Conservation (phyloP, 2,329 filamentous ascomycete species). For the Botrytis deweyae region DNA sequence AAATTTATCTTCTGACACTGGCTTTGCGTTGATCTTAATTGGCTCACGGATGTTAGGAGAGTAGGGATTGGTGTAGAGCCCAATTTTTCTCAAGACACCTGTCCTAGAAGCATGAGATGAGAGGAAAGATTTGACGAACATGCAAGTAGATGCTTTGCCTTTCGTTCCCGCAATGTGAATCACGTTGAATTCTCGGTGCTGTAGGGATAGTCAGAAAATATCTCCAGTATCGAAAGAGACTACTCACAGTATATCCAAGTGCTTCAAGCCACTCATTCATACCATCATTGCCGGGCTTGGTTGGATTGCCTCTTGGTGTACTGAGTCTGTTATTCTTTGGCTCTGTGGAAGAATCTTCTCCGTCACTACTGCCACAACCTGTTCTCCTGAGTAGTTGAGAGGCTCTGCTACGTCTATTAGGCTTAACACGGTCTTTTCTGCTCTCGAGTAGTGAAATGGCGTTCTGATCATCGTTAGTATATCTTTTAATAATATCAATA, state of each 20-base stretch:
- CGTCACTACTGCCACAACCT: conserved; percentile 2
- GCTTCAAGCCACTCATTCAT: conserved; percentile 19
- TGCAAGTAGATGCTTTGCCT: conserved; percentile 70
- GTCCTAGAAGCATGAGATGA: conserved; percentile 44
- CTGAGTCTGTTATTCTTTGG: neutral
- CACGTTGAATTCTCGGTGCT: conserved; percentile 39
- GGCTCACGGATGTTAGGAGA: conserved; percentile 63
- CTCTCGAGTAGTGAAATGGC: conserved; percentile 10
- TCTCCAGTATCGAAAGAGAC: neutral
- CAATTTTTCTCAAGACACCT: conserved; percentile 42
- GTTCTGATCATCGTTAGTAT: neutral
- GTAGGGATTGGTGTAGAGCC: conserved; percentile 68
- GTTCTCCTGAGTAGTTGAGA: conserved; percentile 10
- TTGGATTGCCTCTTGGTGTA: neutral
- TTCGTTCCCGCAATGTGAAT: conserved; percentile 70
- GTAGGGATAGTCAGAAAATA: neutral
- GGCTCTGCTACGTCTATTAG: neutral
- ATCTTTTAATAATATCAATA: accelerated
- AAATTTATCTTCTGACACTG: conserved; percentile 58
- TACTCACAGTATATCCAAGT: conserved; percentile 14
- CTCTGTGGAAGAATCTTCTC: neutral
- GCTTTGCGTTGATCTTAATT: conserved; percentile 57
- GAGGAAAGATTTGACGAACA: conserved; percentile 62
- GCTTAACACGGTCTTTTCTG: neutral
- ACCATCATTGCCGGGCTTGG: neutral